Base-by-base conservation (phyloP, 345 rosid genomes). In the Arabis hirsuta region DNA sequence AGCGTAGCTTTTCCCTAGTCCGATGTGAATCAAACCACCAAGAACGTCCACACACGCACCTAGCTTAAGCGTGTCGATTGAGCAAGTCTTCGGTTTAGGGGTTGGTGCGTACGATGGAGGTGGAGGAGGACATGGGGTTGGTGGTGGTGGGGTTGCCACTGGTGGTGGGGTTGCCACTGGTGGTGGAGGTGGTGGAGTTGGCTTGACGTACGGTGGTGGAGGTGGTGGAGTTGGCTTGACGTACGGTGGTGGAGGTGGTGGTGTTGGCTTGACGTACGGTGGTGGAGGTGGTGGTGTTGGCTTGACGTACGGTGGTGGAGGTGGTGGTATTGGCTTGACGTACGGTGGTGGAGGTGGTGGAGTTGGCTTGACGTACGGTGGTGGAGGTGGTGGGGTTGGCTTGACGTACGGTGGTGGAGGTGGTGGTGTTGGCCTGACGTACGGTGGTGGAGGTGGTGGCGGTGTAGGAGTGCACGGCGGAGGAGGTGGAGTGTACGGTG, bases 1-100 rank as follows among this genome's bases (percentile, higher is more conserved):
- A 3, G 95, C 89, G 42, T 87, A 78, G 36, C 81, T 69, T 48
- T 89, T 74, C n/a, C 97, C 96, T 4, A 93, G 76, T 3, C 97
- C 93, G 2, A 90, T 39, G 76, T 90, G 91, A 63, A 88, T 72
- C 8, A 93, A 79, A 13, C 97, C 98, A 3, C 96, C 93, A 13
- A 94, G 64, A 6, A 94, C 86, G 73, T 94, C 98, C 62, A 94
- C 97, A 61, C 98, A 94, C 1, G 93, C 93, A 2, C 86, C 88
- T 5, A 94, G 79, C 84, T 87, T 90, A 1, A 93, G 73, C 4
- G 97, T 74, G 80, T 90, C 90, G 36, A 87, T 82, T 4, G 97
- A 78, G 67, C 98, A 94, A 3, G 96, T 94, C 67, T 79, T 73
- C 3, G 80, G 81, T 13, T 73, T 61, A 16, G 88, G 81, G 1